These are phyloP conservation scores for Tolypocladium pustulatum DNA, from an alignment of 2,329 filamentous ascomycete species.

Conservation along the genomic window DNA sequence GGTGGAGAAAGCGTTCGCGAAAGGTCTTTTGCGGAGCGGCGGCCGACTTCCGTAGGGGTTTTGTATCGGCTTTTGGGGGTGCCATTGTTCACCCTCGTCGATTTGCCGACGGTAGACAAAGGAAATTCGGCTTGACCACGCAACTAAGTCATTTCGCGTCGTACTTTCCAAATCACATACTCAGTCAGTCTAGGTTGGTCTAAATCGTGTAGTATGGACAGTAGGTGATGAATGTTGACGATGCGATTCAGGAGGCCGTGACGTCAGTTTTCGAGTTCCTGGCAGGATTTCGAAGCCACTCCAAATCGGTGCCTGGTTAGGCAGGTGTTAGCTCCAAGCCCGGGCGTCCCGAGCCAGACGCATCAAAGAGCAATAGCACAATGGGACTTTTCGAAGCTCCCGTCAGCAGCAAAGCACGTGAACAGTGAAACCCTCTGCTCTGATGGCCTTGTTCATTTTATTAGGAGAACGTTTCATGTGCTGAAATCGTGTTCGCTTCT, in stretches of 20 bases:
- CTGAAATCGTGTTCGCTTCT: not conserved
- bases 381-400: not conserved
- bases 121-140: not conserved
- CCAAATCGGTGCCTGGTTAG: not conserved
- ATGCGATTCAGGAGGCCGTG: not conserved
- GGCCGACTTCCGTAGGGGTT: constrained; percentile 7
- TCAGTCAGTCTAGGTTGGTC: too few relatives aligned
- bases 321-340: not conserved
- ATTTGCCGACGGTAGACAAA: not conserved
- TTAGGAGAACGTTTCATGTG: not conserved
- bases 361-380: not conserved
- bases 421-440: not conserved
- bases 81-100: not conserved
- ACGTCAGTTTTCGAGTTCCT: not conserved
- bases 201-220: not conserved
- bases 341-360: not conserved
- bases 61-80: not conserved
- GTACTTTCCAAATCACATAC: not conserved
- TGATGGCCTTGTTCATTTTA: not conserved
- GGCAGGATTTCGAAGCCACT: not conserved
- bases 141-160: not conserved
- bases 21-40: constrained; percentile 18
- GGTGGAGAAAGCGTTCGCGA: constrained; percentile 28
- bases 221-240: not conserved
- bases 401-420: not conserved